phyloP scores from a whole-genome alignment of 192 early-diverging fungal genomes.

The Chytriomyces sp. region DNA sequence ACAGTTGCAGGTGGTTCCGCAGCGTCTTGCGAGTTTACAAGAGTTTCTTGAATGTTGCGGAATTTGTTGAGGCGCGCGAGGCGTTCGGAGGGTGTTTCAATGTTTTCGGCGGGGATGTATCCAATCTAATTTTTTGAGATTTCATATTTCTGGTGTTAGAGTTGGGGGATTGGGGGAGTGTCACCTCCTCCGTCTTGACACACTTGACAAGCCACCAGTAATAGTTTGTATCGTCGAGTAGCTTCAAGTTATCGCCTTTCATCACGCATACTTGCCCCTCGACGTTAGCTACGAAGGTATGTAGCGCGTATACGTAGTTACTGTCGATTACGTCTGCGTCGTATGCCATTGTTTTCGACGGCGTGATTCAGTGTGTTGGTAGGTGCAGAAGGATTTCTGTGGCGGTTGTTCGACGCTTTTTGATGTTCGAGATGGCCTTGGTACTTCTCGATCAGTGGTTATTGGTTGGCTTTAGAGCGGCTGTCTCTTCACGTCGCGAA shows the following conservation, averaged over 20 bases:
- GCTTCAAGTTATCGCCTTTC: slow-evolving; percentile 73
- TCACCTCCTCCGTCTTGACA: slow-evolving; percentile 68
- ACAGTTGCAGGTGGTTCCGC: slow-evolving; percentile 32
- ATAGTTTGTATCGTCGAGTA: slow-evolving; percentile 82
- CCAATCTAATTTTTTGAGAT: slow-evolving; percentile 63
- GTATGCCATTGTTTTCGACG: too few species aligned
- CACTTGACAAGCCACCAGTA: slow-evolving; percentile 78
- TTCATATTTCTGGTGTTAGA: too few species aligned
- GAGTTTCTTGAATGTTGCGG: slow-evolving; percentile 64
- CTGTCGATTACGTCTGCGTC: slow-evolving; percentile 67
- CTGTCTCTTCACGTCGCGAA: too few species aligned
- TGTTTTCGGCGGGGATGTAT: slow-evolving; percentile 88
- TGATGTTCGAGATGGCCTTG: too few species aligned
- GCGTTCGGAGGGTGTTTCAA: slow-evolving; percentile 84
- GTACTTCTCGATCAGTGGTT: too few species aligned
- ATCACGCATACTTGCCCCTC: slow-evolving; percentile 86
- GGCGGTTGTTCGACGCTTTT: too few species aligned
- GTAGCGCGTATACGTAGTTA: slow-evolving; percentile 79
- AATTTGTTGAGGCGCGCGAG: slow-evolving; percentile 78
- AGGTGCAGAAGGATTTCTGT: too few species aligned
- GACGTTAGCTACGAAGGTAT: slow-evolving; percentile 82
- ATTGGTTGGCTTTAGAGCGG: too few species aligned
- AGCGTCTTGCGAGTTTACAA: slow-evolving; percentile 3
- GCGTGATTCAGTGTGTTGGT: too few species aligned
- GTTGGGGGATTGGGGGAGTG: background rate